phyloP scores from a whole-genome alignment of 164 flowering plant genomes.

The Vitis rupestris region DNA sequence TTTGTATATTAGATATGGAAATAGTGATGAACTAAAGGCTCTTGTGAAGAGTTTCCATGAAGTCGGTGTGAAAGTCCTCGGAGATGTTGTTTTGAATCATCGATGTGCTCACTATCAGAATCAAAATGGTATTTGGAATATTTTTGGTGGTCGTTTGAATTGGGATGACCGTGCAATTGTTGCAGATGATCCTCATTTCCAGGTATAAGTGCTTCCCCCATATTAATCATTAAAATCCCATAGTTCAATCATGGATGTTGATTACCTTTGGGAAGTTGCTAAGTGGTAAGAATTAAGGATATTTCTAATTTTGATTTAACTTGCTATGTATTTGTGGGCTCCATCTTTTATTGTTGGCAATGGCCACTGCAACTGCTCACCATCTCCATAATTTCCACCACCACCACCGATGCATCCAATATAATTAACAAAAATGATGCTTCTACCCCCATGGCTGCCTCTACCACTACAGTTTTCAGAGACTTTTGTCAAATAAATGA shows the following conservation, averaged over 20 bases:
- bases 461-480: too few species aligned
- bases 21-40: slow-evolving; percentile 67
- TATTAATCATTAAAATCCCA: background rate
- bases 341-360: too few species aligned
- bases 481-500: too few species aligned
- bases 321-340: too few species aligned
- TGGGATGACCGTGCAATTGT: slow-evolving; percentile 99
- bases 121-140: slow-evolving; percentile 93
- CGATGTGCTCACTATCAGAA: slow-evolving; percentile 88
- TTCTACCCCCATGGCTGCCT: too few species aligned
- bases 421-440: too few species aligned
- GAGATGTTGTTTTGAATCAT: slow-evolving; percentile 92
- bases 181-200: slow-evolving; percentile 97
- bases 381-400: too few species aligned
- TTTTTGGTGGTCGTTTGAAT: slow-evolving; percentile 88
- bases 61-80: slow-evolving; percentile 77
- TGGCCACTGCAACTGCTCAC: too few species aligned
- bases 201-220: slow-evolving; percentile 43
- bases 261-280: background rate
- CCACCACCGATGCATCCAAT: too few species aligned
- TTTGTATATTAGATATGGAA: slow-evolving; percentile 69
- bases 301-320: too few species aligned
- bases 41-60: slow-evolving; percentile 72
- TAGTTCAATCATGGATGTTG: background rate
- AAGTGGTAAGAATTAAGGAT: too few species aligned